Evolutionary conservation across 2,329 filamentous ascomycete species (phyloP).

Genomic region (Penicillium expansum): DNA sequence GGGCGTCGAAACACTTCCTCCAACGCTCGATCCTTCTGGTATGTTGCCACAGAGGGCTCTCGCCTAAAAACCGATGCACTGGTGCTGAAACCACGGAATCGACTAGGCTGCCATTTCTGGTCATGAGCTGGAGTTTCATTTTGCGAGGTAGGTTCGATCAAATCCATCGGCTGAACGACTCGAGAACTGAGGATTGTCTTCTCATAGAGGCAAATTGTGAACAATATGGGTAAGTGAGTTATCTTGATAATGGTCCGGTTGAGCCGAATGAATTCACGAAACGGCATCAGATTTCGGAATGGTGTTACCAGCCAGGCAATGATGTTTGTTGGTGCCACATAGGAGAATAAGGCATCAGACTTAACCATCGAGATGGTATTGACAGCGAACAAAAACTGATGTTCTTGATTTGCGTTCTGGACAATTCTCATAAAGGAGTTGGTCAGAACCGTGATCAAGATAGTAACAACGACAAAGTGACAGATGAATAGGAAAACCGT

Average conservation of each 20-base stretch:
- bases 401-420: constrained; percentile 88
- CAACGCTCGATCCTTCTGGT: constrained; percentile 82
- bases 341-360: constrained; percentile 93
- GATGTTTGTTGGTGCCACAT: constrained; percentile 86
- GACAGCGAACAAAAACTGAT: constrained; percentile 88
- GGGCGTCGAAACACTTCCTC: constrained; percentile 84
- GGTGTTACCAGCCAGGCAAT: constrained; percentile 87
- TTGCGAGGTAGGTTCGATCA: constrained; percentile 69
- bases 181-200: constrained; percentile 70
- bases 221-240: constrained; percentile 84
- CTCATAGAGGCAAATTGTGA: constrained; percentile 85
- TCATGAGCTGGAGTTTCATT: constrained; percentile 52
- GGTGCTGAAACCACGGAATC: constrained; percentile 69
- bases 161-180: constrained; percentile 78
- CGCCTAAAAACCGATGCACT: constrained; percentile 61
- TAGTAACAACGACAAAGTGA: constrained; percentile 92
- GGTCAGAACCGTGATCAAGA: constrained; percentile 90
- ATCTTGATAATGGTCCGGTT: constrained; percentile 90
- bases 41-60: constrained; percentile 84
- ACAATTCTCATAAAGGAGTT: constrained; percentile 96
- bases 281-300: constrained; percentile 73
- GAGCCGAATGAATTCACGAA: constrained; percentile 76
- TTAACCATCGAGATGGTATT: constrained; percentile 98
- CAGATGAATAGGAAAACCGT: constrained; percentile 87
- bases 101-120: constrained; percentile 56